Percentiles rank a stretch among this genome's conserved stretches.
phyloP scores from a whole-genome alignment of 225 moss, liverwort and hornwort genomes.

The Sphagnum contortum region DNA sequence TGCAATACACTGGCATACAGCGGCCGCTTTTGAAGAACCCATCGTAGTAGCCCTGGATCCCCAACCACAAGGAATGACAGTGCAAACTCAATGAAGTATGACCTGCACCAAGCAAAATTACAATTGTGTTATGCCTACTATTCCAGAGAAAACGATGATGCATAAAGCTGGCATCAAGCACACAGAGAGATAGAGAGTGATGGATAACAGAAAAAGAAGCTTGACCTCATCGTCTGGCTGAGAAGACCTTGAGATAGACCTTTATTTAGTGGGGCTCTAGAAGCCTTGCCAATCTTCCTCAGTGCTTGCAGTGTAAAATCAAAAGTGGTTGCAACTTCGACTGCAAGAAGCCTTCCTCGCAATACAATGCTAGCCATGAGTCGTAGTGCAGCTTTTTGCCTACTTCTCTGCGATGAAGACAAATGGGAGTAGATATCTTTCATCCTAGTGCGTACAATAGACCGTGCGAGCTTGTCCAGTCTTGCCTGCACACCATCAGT shows the following conservation, averaged over 20 bases:
- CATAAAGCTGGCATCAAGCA: too few species aligned
- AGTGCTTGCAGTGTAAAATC: slow-evolving; percentile 88
- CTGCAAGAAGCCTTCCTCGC: slow-evolving; percentile 70
- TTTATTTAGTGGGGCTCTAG: slow-evolving; percentile 14
- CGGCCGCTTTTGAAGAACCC: slow-evolving; percentile 93
- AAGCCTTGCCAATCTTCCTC: slow-evolving; percentile 61
- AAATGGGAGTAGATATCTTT: slow-evolving; percentile 90
- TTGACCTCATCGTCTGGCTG: background rate
- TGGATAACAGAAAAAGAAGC: too few species aligned
- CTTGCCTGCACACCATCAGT: slow-evolving; percentile 41
- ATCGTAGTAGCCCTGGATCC: slow-evolving; percentile 86
- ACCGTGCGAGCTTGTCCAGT: slow-evolving; percentile 79
- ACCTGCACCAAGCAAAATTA: slow-evolving; percentile 12
- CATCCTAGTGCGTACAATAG: slow-evolving; percentile 49
- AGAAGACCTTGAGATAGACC: slow-evolving; percentile 13
- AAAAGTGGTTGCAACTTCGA: slow-evolving; percentile 80
- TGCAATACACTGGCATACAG: slow-evolving; percentile 90
- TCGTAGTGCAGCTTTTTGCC: slow-evolving; percentile 72
- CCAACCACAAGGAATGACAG: slow-evolving; percentile 79
- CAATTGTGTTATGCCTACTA: too few species aligned
- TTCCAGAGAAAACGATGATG: too few species aligned
- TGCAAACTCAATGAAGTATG: slow-evolving; percentile 79
- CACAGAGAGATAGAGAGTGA: too few species aligned
- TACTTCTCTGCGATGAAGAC: slow-evolving; percentile 67
- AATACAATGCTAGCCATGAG: slow-evolving; percentile 72